These are phyloP conservation scores for Colletotrichum godetiae DNA, from an alignment of 2,329 filamentous ascomycete species.

Conservation along the genomic window DNA sequence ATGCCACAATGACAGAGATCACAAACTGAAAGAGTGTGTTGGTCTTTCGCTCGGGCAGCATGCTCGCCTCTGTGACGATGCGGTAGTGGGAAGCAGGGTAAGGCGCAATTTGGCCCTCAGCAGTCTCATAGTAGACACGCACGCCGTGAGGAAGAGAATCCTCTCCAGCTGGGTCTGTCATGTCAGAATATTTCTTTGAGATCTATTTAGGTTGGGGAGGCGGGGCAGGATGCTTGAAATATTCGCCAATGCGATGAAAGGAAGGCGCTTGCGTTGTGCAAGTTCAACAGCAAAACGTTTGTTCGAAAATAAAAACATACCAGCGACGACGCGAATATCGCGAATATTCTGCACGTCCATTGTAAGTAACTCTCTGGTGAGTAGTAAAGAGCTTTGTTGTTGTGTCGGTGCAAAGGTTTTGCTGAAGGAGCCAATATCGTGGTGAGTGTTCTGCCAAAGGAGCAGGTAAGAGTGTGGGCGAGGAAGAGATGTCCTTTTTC, in stretches of 20 bases:
- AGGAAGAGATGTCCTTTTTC: not conserved
- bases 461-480: not conserved
- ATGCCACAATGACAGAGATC: not conserved
- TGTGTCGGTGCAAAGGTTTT: not conserved
- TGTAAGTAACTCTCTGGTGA: not conserved
- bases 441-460: not conserved
- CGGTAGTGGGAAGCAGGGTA: not conserved
- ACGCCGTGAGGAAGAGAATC: not conserved
- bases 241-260: not conserved
- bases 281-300: not conserved
- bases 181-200: not conserved
- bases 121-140: not conserved
- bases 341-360: not conserved
- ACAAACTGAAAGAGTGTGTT: not conserved
- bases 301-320: not conserved
- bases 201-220: not conserved
- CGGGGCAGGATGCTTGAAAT: not conserved
- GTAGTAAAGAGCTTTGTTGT: not conserved
- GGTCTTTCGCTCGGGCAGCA: not conserved
- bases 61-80: not conserved
- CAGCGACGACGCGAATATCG: not conserved
- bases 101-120: not conserved
- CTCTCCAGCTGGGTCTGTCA: not conserved
- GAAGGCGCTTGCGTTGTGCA: not conserved
- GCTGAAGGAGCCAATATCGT: not conserved